These are phyloP conservation scores for Oidiodendron maius DNA, from an alignment of 495 filamentous ascomycete species.

Conservation along the genomic window DNA sequence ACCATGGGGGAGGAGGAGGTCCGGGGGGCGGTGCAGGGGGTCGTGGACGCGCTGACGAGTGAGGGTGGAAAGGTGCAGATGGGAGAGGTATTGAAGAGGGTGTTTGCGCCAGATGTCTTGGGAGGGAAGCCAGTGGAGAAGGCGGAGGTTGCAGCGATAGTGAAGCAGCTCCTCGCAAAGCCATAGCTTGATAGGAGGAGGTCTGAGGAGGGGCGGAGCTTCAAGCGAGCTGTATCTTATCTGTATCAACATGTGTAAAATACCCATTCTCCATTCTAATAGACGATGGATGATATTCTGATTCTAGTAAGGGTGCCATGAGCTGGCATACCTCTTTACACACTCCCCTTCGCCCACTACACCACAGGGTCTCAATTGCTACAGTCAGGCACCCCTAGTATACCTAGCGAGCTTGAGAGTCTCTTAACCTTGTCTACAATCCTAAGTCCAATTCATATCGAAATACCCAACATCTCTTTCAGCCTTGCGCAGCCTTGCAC, in stretches of 20 bases:
- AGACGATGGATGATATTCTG: too few species aligned
- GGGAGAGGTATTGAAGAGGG: slow-evolving; percentile 22
- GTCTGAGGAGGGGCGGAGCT: too few species aligned
- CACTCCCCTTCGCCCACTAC: too few species aligned
- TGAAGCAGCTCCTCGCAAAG: slow-evolving; percentile 18
- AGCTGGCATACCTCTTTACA: too few species aligned
- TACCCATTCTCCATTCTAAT: too few species aligned
- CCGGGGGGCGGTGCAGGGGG: slow-evolving; percentile 25
- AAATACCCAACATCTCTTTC: too few species aligned
- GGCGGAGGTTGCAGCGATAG: slow-evolving; percentile 18
- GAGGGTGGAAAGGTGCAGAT: slow-evolving; percentile 12
- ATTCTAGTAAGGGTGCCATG: too few species aligned
- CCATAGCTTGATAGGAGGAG: background rate
- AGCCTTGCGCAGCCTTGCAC: background rate
- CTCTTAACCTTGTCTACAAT: too few species aligned
- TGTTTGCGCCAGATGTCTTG: slow-evolving; percentile 12
- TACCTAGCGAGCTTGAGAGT: too few species aligned
- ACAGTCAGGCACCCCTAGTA: too few species aligned
- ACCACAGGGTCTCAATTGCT: too few species aligned
- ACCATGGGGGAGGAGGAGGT: slow-evolving; percentile 36
- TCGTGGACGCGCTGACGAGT: slow-evolving; percentile 24
- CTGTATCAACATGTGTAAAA: background rate
- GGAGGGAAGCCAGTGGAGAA: slow-evolving; percentile 20
- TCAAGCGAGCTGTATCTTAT: background rate
- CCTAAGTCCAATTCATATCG: too few species aligned